Evolutionary conservation across 1,284 basidiomycete species (phyloP).

Genomic region (Rhodotorula mucilaginosa): DNA sequence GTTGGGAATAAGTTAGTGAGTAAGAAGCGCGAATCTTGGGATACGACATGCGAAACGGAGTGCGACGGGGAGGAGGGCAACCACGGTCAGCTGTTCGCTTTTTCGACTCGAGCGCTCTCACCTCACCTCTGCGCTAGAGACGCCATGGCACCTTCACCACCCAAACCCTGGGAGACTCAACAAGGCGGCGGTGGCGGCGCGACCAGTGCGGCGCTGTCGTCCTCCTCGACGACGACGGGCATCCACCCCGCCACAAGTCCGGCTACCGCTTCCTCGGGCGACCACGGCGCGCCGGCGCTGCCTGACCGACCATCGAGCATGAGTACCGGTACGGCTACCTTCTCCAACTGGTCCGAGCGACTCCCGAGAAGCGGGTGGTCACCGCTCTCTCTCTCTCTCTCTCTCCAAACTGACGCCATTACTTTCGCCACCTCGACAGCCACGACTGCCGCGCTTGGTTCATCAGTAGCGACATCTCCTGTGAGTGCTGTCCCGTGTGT

Average conservation of each 20-base stretch:
- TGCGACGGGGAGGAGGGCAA: too few relatives aligned
- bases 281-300: constrained; percentile 14
- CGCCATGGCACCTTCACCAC: constrained; percentile 28
- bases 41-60: too few relatives aligned
- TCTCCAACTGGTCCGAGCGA: neutral
- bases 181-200: constrained; percentile 1
- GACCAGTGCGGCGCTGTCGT: constrained; percentile 5
- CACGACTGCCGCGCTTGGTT: neutral
- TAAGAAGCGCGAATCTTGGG: too few relatives aligned
- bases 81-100: too few relatives aligned
- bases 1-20: too few relatives aligned
- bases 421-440: neutral
- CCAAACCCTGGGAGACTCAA: constrained; percentile 38
- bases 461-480: neutral
- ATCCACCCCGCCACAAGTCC: neutral
- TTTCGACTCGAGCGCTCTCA: too few relatives aligned
- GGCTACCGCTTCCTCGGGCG: neutral
- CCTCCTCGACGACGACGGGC: neutral
- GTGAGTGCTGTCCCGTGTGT: too few relatives aligned
- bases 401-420: neutral
- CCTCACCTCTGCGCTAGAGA: neutral
- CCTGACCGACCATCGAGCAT: constrained; percentile 25
- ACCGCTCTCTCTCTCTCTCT: too few relatives aligned
- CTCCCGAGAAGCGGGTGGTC: too few relatives aligned
- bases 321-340: constrained; percentile 4